Base-by-base conservation (phyloP, 106 monocot species). In the Iris macrosiphon region DNA sequence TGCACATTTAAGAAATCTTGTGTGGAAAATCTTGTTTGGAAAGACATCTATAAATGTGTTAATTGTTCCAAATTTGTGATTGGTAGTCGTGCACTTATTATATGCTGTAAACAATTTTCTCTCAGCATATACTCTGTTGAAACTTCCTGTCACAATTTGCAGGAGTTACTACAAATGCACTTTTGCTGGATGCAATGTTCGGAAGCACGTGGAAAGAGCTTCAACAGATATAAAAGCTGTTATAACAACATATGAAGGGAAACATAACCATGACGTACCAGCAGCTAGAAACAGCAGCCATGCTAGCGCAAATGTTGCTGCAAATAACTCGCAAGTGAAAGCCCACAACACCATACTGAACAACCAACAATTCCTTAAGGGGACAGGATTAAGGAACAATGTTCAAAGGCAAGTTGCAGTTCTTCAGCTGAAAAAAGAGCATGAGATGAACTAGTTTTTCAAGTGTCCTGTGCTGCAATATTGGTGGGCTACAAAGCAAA, bases 121-220 rank as follows among this genome's bases (percentile, higher is more conserved):
- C n/a, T n/a, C n/a, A n/a, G n/a, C n/a, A n/a, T n/a, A n/a, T n/a
- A n/a, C n/a, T n/a, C n/a, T n/a, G n/a, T n/a, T n/a, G n/a, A 45
- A 45, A 7, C 1, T 7, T 18, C 23, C 46, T 23, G 24, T 55
- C 23, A 34, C 2, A 18, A 54, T 37, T 2, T 62, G 47, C 56
- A 89, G 88, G 79, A 83, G 83, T 62, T 87, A 82, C 52, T 87
- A 87, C 78, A 87, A 78, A 52, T 87, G 82, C 75, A 92, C 92
- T 18, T 59, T 40, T 46, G 29, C 33, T 1, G 92, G 82, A 23
- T 92, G 92, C 64, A 79, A 61, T 38, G 92, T 92, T 16, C 69
- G 82, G 42, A 92, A 93, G 60, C 93, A 93, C 31, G 83, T 89
- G 1, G 83, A 89, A 35, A 71, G 88, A 53, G 88, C 83, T 31